Evolutionary conservation across 371 early-diverging fungal genomes (phyloP).

Genomic region (Circinella minor): DNA sequence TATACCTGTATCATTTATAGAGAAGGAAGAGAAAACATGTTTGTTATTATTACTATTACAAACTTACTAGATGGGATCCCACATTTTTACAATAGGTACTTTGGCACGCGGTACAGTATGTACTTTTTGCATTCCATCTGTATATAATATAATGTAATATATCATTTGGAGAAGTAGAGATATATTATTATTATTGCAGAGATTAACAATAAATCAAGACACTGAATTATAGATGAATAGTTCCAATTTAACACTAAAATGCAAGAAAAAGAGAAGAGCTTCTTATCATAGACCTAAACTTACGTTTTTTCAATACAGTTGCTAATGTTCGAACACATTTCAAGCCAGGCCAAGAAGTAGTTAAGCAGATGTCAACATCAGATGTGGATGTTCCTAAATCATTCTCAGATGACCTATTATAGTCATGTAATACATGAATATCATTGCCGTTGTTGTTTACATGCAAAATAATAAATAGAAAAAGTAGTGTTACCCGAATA

Average conservation of each 20-base stretch:
- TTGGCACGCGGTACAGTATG: conserved; percentile 63
- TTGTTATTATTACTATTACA: too few relatives aligned
- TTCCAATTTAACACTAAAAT: background rate
- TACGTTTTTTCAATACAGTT: conserved; percentile 39
- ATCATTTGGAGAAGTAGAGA: background rate
- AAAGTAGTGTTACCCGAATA: conserved; percentile 59
- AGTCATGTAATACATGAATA: background rate
- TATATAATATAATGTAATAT: conserved; percentile 7
- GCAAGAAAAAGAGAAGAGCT: too few relatives aligned
- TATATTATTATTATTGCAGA: too few relatives aligned
- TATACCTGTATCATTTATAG: background rate
- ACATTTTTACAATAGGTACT: conserved; percentile 68
- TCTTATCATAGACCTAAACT: conserved; percentile 8
- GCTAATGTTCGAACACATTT: conserved; percentile 53
- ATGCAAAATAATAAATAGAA: background rate
- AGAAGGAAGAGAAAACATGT: background rate
- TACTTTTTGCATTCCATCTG: conserved; percentile 63
- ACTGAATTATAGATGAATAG: too few relatives aligned
- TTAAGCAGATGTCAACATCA: conserved; percentile 69
- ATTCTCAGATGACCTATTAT: conserved; percentile 62
- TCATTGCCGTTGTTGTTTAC: background rate
- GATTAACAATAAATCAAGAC: too few relatives aligned
- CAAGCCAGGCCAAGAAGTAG: conserved; percentile 56
- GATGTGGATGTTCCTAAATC: conserved; percentile 56
- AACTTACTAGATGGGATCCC: conserved; percentile 67